phyloP scores from a whole-genome alignment of 2,329 filamentous ascomycete species.

The Neophaeococcomyces mojaviensis region DNA sequence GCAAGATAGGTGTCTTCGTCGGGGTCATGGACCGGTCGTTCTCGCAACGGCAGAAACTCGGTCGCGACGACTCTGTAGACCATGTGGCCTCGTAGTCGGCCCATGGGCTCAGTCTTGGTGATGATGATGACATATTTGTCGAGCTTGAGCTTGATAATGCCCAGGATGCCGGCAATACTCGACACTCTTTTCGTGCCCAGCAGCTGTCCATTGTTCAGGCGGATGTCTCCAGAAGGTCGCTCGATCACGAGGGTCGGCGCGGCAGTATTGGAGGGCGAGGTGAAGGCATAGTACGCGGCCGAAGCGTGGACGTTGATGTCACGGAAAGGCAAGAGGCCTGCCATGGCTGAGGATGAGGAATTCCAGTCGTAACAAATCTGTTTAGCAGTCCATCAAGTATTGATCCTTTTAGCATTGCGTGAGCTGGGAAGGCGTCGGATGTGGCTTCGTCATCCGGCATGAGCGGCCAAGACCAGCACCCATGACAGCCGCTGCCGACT shows the following conservation, averaged over 20 bases:
- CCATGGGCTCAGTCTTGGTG: conserved; percentile 85
- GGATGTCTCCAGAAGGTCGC: conserved; percentile 81
- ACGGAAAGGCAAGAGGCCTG: conserved; percentile 62
- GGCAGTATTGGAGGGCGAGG: conserved; percentile 85
- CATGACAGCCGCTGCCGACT: neutral
- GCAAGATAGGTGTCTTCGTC: conserved; percentile 89
- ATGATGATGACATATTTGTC: conserved; percentile 97
- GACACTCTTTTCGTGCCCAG: conserved; percentile 75
- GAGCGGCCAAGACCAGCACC: too few relatives aligned
- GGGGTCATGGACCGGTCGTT: conserved; percentile 80
- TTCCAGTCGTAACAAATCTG: too few relatives aligned
- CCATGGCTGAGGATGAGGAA: conserved; percentile 12
- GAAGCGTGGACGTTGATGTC: conserved; percentile 97
- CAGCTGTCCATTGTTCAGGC: conserved; percentile 71
- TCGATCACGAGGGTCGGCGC: conserved; percentile 83
- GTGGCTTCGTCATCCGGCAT: too few relatives aligned
- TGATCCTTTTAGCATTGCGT: too few relatives aligned
- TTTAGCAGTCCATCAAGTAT: too few relatives aligned
- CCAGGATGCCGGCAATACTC: conserved; percentile 89
- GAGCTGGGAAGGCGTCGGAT: neutral
- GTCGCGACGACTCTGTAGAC: conserved; percentile 87
- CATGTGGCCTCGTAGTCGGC: conserved; percentile 88
- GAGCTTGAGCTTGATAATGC: conserved; percentile 85
- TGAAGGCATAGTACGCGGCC: conserved; percentile 88
- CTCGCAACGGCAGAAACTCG: conserved; percentile 84